phyloP scores from a whole-genome alignment of 257 asterid species.

The Orobanche coerulescens region DNA sequence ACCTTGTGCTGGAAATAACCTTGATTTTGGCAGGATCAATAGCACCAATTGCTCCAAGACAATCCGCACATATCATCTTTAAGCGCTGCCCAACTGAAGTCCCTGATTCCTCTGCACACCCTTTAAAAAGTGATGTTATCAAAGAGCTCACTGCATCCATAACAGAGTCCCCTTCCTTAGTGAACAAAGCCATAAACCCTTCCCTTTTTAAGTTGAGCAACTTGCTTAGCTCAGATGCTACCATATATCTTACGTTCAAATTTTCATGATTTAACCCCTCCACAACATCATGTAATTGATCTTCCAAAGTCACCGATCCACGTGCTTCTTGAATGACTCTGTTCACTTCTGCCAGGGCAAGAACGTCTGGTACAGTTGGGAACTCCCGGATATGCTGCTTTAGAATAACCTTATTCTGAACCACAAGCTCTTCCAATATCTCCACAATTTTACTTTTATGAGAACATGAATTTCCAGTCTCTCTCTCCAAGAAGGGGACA shows the following conservation, averaged over 20 bases:
- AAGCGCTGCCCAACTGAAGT: conserved; percentile 82
- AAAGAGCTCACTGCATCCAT: conserved; percentile 79
- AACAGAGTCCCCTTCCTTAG: conserved; percentile 62
- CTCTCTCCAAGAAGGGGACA: conserved; percentile 84
- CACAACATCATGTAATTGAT: conserved; percentile 72
- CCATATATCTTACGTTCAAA: conserved; percentile 93
- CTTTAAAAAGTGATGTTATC: conserved; percentile 81
- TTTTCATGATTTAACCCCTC: conserved; percentile 89
- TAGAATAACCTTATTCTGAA: conserved; percentile 56
- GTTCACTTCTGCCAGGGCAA: conserved; percentile 72
- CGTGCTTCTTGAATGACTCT: conserved; percentile 81
- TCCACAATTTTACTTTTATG: conserved; percentile 62
- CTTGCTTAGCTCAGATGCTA: conserved; percentile 85
- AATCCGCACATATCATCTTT: conserved; percentile 84
- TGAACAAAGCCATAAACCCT: conserved; percentile 57
- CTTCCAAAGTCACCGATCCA: conserved; percentile 64
- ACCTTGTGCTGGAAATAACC: conserved; percentile 61
- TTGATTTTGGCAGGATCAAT: conserved; percentile 93
- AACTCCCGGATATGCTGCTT: conserved; percentile 79
- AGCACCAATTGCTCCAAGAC: conserved; percentile 96
- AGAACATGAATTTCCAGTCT: conserved; percentile 44
- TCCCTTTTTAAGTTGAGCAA: conserved; percentile 62
- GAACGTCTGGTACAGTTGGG: conserved; percentile 84
- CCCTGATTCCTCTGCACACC: conserved; percentile 96
- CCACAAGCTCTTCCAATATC: conserved; percentile 88